A percentile compares a stretch with the other conserved stretches of the same genome.
These are phyloP conservation scores for Phyllosticta ampelicida DNA, from an alignment of 2,329 filamentous ascomycete species.

Conservation along the genomic window DNA sequence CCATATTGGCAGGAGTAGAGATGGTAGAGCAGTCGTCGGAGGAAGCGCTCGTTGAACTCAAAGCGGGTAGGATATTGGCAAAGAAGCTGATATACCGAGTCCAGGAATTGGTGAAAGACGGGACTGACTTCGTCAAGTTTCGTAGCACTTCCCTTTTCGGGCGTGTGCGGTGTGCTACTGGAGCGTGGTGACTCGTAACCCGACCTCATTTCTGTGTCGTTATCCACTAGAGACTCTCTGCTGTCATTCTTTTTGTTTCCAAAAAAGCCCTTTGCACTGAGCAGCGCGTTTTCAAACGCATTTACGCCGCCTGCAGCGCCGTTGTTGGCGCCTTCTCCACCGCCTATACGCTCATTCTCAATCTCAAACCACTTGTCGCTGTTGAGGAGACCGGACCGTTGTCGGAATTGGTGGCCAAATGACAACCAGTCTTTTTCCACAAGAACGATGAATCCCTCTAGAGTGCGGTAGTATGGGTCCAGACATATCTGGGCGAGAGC, in stretches of 20 bases:
- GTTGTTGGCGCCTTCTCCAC: constrained; percentile 32
- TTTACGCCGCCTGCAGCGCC: constrained; percentile 49
- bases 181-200: constrained; percentile 13
- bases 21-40: constrained; percentile 82
- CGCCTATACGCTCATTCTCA: constrained; percentile 66
- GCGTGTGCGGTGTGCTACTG: constrained; percentile 22
- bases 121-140: constrained; percentile 86
- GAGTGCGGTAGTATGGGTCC: constrained; percentile 87
- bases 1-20: constrained; percentile 94
- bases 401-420: constrained; percentile 94
- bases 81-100: constrained; percentile 83
- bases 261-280: constrained; percentile 82
- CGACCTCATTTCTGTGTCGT: constrained; percentile 39
- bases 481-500: constrained; percentile 86
- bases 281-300: constrained; percentile 73
- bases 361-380: constrained; percentile 90
- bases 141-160: constrained; percentile 53
- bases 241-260: constrained; percentile 60
- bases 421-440: constrained; percentile 97
- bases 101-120: constrained; percentile 95
- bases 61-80: constrained; percentile 80
- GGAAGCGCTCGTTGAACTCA: constrained; percentile 91
- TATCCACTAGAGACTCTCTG: constrained; percentile 52
- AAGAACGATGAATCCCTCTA: constrained; percentile 88
- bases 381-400: constrained; percentile 77